A percentile compares a stretch with the other conserved stretches of the same genome.
phyloP scores from a whole-genome alignment of 176 grass and related monocot genomes.

The Saccharum officinarum region DNA sequence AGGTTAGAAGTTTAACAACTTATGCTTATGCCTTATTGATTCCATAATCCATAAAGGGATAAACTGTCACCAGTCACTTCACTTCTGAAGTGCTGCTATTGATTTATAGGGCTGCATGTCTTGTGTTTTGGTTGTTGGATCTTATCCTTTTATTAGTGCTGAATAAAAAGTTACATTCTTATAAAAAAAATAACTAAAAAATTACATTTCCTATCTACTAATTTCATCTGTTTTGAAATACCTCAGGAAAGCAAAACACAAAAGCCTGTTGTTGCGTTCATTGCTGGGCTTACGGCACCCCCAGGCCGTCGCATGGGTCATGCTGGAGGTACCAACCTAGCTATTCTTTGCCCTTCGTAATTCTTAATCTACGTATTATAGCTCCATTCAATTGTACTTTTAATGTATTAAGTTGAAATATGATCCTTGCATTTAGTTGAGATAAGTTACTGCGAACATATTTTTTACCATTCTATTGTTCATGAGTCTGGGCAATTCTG shows the following conservation, averaged over 20 bases:
- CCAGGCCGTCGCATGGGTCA: slow-evolving; percentile 99
- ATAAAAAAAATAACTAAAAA: no score
- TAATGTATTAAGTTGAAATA: neutral
- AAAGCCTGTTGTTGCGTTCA: slow-evolving; percentile 98
- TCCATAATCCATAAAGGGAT: neutral
- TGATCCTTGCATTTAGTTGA: neutral
- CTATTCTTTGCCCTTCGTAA: slow-evolving; percentile 2
- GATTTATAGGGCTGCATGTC: neutral
- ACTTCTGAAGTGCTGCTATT: neutral
- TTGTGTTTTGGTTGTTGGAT: slow-evolving; percentile 3
- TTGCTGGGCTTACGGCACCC: slow-evolving; percentile 98
- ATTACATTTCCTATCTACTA: neutral
- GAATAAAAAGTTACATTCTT: neutral
- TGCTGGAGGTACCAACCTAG: slow-evolving; percentile 77
- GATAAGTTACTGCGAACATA: neutral
- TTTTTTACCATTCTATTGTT: neutral
- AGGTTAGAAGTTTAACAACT: slow-evolving; percentile 4
- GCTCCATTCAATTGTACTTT: neutral
- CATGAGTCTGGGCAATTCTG: slow-evolving; percentile 3
- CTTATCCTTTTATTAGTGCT: neutral
- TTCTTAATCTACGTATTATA: neutral
- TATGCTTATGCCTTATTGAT: neutral
- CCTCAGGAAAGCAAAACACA: slow-evolving; percentile 83
- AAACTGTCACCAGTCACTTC: neutral
- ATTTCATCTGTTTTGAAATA: slow-evolving; percentile 14